phyloP scores from a whole-genome alignment of 371 early-diverging fungal genomes.

The Mucor velutinosus region DNA sequence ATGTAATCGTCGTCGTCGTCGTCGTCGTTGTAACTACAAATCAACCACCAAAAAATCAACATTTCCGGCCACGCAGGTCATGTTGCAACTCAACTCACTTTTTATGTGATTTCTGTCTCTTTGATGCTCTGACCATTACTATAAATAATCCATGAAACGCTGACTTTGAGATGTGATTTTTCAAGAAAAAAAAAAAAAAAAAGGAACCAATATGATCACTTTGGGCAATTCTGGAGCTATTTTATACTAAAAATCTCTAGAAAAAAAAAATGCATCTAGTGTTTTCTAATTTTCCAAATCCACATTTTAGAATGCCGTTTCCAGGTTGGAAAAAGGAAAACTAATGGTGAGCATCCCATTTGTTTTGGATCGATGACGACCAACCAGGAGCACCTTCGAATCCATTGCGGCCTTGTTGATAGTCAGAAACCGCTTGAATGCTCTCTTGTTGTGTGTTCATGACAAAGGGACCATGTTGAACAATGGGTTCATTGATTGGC shows the following conservation, averaged over 20 bases:
- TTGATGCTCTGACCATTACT: background rate
- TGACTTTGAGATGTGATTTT: background rate
- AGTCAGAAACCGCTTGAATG: conserved; percentile 54
- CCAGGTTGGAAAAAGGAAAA: background rate
- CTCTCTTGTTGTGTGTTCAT: conserved; percentile 60
- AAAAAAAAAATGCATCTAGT: background rate
- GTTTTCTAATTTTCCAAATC: conserved; percentile 1
- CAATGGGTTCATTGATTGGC: conserved; percentile 58
- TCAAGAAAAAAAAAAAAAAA: background rate
- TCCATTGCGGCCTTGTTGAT: conserved; percentile 47
- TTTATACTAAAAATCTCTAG: background rate
- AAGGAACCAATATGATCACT: background rate
- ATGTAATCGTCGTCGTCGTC: background rate
- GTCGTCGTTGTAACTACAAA: background rate
- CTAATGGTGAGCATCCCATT: background rate
- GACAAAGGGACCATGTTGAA: conserved; percentile 64
- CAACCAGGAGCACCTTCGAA: conserved; percentile 57
- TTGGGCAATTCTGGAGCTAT: background rate
- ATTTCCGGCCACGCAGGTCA: background rate
- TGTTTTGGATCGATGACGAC: conserved; percentile 15
- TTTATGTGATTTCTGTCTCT: background rate
- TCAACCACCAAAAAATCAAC: background rate
- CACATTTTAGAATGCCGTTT: background rate
- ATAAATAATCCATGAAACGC: background rate
- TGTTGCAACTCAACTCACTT: background rate